Conservation (phyloP, 176 grass and related monocot genomes). For the Phragmites australis region DNA sequence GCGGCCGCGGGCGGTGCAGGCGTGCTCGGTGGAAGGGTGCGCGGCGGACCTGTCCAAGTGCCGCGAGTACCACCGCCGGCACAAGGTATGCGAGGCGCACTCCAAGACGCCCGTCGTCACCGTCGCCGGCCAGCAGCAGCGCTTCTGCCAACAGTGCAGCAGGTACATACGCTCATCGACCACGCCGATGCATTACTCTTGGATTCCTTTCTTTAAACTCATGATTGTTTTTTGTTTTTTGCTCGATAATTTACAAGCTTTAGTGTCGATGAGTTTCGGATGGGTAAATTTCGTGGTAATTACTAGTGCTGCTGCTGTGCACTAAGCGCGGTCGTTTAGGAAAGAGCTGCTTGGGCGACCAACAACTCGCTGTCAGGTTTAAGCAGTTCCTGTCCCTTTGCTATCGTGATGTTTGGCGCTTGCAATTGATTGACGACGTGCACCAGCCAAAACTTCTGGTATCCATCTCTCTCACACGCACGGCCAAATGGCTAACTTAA, state of each 20-base stretch:
- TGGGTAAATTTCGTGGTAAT: not conserved
- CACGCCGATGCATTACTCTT: not conserved
- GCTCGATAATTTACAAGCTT: not conserved
- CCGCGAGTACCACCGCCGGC: constrained; percentile 94
- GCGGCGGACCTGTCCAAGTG: constrained; percentile 74
- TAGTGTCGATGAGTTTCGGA: not conserved
- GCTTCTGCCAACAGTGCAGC: constrained; percentile 99
- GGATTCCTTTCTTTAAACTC: not conserved
- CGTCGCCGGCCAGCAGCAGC: constrained; percentile 86
- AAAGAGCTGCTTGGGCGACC: not conserved
- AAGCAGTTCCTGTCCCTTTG: constrained; percentile 3
- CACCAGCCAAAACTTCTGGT: constrained; percentile 1
- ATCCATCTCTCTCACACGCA: constrained; percentile 18
- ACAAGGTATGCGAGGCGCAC: constrained; percentile 97
- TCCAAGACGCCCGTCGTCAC: constrained; percentile 89
- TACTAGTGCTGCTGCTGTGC: not conserved
- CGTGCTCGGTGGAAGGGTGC: constrained; percentile 84
- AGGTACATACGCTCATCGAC: constrained; percentile 35
- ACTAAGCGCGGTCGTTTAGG: constrained; percentile 5
- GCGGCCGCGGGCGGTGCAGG: constrained; percentile 45
- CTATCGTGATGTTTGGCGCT: constrained; percentile 31
- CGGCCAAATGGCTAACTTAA: not conserved
- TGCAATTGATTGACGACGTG: constrained; percentile 28
- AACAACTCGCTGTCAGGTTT: constrained; percentile 29
- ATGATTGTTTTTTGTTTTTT: constrained; percentile 5